Evolutionary conservation across 257 asterid genomes (phyloP), one percentile per base, ranked within the genome.

Genomic region (Ligustrum vulgare): DNA sequence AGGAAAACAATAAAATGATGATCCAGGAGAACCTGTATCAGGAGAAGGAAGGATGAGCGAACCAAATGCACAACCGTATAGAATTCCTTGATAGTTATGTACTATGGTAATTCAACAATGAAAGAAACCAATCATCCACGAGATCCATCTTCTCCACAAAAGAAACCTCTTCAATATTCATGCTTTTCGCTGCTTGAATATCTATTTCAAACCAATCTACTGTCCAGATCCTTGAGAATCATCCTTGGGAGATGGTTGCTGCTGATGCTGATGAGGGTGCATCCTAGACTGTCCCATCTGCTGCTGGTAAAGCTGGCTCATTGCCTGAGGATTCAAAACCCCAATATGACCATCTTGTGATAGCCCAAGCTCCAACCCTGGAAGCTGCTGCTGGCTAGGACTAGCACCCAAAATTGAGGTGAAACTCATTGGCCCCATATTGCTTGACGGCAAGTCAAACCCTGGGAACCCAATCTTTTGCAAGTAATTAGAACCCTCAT

Each of bases 281-380:
- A 60, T 73, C 71, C 86, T 83, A 37, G 86, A 73, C 76, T 81
- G 85, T 32, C 70, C 86, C 81, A 88, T 80, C 72, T 86, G 95
- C 75, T 89, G 97, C 75, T 89, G 97, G 78, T 91, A 89, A 79
- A 89, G 84, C 85, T 89, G 97, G 43, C 72, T 78, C 23, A 86
- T 81, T 15, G 86, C 75, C 34, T 85, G 94, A 60, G 84, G 85
- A 76, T 80, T 86, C 33, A 88, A 66, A 67, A 82, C 86, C 35
- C 93, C 95, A 43, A 87, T 62, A 67, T 81, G 89, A 37, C 87
- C 91, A 70, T 91, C 96, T 69, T 91, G 93, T 54, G 97, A 83
- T 13, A 91, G 69, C 25, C 97, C 94, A 4, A 91, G 91, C 75
- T 89, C 94, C 74, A 91, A 85, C 18, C 93, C 97, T 70, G 97